A percentile compares a stretch with the other conserved stretches of the same genome.
These are phyloP conservation scores for Pleurotus tuoliensis DNA, from an alignment of 768 basidiomycete genomes.

Conservation along the genomic window DNA sequence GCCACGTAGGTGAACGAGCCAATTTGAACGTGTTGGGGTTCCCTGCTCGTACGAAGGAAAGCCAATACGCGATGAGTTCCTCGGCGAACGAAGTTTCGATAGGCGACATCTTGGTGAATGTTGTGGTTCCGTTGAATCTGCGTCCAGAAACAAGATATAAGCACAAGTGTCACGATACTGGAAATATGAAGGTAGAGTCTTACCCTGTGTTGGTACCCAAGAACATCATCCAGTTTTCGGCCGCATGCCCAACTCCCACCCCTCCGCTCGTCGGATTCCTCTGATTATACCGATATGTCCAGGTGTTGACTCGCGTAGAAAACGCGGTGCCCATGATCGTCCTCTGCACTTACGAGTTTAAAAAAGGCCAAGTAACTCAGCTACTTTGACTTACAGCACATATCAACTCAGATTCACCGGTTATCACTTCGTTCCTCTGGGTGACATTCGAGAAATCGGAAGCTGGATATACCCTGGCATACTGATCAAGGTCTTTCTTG, in stretches of 20 bases:
- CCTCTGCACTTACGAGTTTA: slow-evolving; percentile 23
- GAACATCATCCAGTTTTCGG: slow-evolving; percentile 73
- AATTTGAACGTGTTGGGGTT: slow-evolving; percentile 57
- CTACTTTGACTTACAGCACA: slow-evolving; percentile 43
- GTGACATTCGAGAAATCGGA: slow-evolving; percentile 37
- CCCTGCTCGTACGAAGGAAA: slow-evolving; percentile 57
- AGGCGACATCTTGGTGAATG: slow-evolving; percentile 41
- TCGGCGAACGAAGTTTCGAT: slow-evolving; percentile 47
- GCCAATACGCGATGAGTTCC: slow-evolving; percentile 63
- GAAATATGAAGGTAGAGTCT: slow-evolving; percentile 1
- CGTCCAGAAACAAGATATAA: too few relatives aligned
- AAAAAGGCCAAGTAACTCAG: neutral
- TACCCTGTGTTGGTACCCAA: slow-evolving; percentile 58
- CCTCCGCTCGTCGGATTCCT: slow-evolving; percentile 39
- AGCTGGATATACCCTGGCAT: slow-evolving; percentile 38
- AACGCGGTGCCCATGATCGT: slow-evolving; percentile 43
- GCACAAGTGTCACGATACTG: neutral
- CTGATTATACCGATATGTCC: slow-evolving; percentile 61
- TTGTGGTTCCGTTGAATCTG: slow-evolving; percentile 50
- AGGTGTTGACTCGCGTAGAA: slow-evolving; percentile 31
- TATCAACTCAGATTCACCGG: slow-evolving; percentile 45
- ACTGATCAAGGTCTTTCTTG: slow-evolving; percentile 30
- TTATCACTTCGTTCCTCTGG: slow-evolving; percentile 41
- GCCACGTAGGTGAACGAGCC: slow-evolving; percentile 47
- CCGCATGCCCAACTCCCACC: slow-evolving; percentile 40